Percentiles rank a stretch among this genome's conserved stretches.
Evolutionary conservation across 164 flowering plant genomes (phyloP).

Genomic region (Nymphaea colorata): DNA sequence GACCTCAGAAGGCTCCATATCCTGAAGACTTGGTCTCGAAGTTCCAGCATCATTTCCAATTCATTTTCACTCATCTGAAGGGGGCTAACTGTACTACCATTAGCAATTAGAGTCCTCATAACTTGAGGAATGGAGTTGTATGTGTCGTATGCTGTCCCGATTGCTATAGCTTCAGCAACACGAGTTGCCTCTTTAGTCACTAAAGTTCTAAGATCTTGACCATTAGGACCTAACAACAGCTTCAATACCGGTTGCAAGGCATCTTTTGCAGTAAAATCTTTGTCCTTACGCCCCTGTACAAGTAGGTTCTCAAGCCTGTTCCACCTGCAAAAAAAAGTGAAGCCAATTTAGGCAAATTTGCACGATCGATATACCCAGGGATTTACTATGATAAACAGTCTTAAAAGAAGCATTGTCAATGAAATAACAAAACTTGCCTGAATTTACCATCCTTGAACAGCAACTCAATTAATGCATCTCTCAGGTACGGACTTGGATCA

Average conservation of each 20-base stretch:
- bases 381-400: not conserved
- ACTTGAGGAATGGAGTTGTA: conserved; percentile 43
- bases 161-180: conserved; percentile 65
- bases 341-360: not conserved
- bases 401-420: not conserved
- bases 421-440: conserved; percentile 37
- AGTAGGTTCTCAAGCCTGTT: conserved; percentile 93
- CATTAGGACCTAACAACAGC: conserved; percentile 68
- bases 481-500: conserved; percentile 94
- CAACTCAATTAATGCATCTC: conserved; percentile 96
- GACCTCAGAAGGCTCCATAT: conserved; percentile 69
- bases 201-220: conserved; percentile 61
- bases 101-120: conserved; percentile 34
- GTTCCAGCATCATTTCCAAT: conserved; percentile 49
- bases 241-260: conserved; percentile 92
- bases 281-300: conserved; percentile 78
- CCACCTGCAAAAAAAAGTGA: conserved; percentile 53
- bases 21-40: conserved; percentile 70
- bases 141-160: conserved; percentile 55
- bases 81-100: conserved; percentile 31
- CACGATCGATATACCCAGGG: not conserved
- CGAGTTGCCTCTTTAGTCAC: conserved; percentile 77
- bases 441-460: conserved; percentile 93
- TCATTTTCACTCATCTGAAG: conserved; percentile 40
- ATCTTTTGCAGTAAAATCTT: conserved; percentile 84